These are phyloP conservation scores for Citrus trifoliata DNA, from an alignment of 345 rosid species.

Conservation along the genomic window DNA sequence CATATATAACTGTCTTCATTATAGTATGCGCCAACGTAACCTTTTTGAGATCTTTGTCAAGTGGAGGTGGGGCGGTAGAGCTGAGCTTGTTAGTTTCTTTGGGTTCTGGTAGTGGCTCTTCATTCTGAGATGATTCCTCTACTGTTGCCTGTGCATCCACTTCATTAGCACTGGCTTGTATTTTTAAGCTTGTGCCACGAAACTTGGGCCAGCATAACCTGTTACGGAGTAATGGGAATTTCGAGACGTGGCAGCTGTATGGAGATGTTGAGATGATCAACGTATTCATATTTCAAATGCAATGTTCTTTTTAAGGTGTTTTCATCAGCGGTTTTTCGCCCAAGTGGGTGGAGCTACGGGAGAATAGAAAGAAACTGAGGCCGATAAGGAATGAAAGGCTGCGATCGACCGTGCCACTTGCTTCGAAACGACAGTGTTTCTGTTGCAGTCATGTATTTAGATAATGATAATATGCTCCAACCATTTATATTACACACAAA, in stretches of 20 bases:
- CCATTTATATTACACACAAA: too few species aligned
- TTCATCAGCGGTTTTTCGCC: neutral
- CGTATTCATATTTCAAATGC: conserved; percentile 32
- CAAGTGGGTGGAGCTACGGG: neutral
- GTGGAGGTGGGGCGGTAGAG: conserved; percentile 19
- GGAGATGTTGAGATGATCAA: conserved; percentile 38
- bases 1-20: too few species aligned
- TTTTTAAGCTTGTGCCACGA: conserved; percentile 27
- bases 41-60: conserved; percentile 83
- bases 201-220: conserved; percentile 9
- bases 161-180: conserved; percentile 44
- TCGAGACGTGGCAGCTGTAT: conserved; percentile 27
- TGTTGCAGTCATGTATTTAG: neutral
- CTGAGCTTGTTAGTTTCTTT: conserved; percentile 9
- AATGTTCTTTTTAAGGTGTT: neutral
- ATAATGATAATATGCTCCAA: too few species aligned
- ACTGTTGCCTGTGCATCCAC: conserved; percentile 28
- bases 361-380: neutral
- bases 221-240: conserved; percentile 12
- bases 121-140: conserved; percentile 30
- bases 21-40: conserved; percentile 18
- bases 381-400: conserved; percentile 1
- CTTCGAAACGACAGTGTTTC: neutral
- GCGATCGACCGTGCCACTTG: neutral
- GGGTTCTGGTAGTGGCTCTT: conserved; percentile 17